These are phyloP conservation scores for Phalaenopsis hybrid DNA, from an alignment of 116 monocot species.

Conservation along the genomic window DNA sequence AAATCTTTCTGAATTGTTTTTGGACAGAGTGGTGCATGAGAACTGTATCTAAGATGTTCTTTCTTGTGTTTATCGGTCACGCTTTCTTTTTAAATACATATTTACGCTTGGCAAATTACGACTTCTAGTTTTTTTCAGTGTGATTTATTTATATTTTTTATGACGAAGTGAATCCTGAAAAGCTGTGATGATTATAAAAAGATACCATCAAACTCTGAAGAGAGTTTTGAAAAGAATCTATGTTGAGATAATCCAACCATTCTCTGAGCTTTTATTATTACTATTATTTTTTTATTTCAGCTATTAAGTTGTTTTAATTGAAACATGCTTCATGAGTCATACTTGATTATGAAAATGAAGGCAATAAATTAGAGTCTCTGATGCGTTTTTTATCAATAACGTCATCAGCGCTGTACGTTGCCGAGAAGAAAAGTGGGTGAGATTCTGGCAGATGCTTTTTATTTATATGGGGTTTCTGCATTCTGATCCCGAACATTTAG, in stretches of 20 bases:
- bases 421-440: background rate
- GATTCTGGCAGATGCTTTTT: background rate
- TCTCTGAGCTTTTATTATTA: background rate
- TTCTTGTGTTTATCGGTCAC: background rate
- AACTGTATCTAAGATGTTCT: too few relatives aligned
- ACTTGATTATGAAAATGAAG: background rate
- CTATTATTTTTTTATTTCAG: too few relatives aligned
- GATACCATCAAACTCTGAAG: slow-evolving; percentile 10
- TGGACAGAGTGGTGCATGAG: too few relatives aligned
- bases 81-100: background rate
- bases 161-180: background rate
- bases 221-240: background rate
- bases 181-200: slow-evolving; percentile 6
- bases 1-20: too few relatives aligned
- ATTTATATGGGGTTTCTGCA: background rate
- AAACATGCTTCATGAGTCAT: too few relatives aligned
- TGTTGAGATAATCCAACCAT: slow-evolving; percentile 6
- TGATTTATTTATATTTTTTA: background rate
- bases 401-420: slow-evolving; percentile 6
- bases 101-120: background rate
- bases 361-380: slow-evolving; percentile 14
- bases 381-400: background rate
- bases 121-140: background rate
- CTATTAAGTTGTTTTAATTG: too few relatives aligned
- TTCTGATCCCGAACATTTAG: background rate